A percentile compares a stretch with the other conserved stretches of the same genome.
Conservation (phyloP, 176 grass and related monocot species). For the Triticum monococcum region DNA sequence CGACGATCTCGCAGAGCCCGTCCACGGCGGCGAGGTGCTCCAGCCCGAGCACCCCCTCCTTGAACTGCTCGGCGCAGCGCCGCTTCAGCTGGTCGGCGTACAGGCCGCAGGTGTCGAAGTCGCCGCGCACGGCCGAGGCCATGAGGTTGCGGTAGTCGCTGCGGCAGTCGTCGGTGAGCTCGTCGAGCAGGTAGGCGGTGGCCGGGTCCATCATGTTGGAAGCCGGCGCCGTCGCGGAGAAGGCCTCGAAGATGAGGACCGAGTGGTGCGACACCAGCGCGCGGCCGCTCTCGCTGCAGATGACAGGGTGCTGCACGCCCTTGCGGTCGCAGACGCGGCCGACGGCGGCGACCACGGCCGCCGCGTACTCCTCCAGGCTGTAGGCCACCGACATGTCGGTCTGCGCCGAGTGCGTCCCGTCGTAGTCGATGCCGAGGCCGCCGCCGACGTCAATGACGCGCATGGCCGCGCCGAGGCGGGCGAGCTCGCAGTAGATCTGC, state of each 20-base stretch:
- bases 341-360: constrained; percentile 62
- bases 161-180: constrained; percentile 72
- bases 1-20: constrained; percentile 73
- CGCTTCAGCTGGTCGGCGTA: constrained; percentile 88
- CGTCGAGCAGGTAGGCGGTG: constrained; percentile 54
- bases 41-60: constrained; percentile 69
- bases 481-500: constrained; percentile 92
- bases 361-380: constrained; percentile 85
- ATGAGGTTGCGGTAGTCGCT: constrained; percentile 83
- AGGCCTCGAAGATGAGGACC: constrained; percentile 84
- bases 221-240: constrained; percentile 44
- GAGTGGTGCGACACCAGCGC: constrained; percentile 97
- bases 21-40: constrained; percentile 88
- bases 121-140: constrained; percentile 56
- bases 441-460: constrained; percentile 83
- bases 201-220: constrained; percentile 31
- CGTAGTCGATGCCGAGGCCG: constrained; percentile 90
- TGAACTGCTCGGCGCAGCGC: constrained; percentile 74
- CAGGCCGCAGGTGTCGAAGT: constrained; percentile 67
- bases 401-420: constrained; percentile 66
- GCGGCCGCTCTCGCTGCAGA: constrained; percentile 95
- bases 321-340: constrained; percentile 75
- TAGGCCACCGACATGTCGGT: constrained; percentile 92
- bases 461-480: constrained; percentile 77
- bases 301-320: constrained; percentile 62